phyloP scores from a whole-genome alignment of 1,284 basidiomycete species.

The Tylopilus orsonianus region DNA sequence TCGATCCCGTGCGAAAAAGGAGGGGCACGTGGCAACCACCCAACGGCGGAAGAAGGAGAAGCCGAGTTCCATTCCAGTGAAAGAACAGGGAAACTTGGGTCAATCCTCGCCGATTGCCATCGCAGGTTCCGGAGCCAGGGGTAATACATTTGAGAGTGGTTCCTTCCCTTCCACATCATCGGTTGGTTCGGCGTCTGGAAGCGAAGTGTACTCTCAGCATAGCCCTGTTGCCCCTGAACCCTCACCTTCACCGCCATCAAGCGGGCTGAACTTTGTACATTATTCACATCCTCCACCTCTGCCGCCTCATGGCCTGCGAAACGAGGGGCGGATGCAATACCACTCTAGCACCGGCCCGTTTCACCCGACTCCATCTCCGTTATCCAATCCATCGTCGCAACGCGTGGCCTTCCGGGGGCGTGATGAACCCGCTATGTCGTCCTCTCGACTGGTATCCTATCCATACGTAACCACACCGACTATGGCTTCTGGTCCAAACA shows the following conservation, averaged over 20 bases:
- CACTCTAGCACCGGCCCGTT: constrained; percentile 23
- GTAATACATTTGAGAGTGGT: constrained; percentile 45
- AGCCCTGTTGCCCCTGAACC: constrained; percentile 41
- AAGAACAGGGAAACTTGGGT: constrained; percentile 35
- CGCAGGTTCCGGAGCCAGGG: constrained; percentile 35
- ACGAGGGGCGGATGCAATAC: constrained; percentile 29
- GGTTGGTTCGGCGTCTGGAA: constrained; percentile 50
- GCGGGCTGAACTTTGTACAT: constrained; percentile 52
- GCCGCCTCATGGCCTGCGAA: constrained; percentile 28
- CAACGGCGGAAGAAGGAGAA: constrained; percentile 49
- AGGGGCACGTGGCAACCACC: constrained; percentile 47
- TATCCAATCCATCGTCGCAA: constrained; percentile 42
- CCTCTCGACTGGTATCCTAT: constrained; percentile 32
- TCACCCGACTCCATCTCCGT: constrained; percentile 43
- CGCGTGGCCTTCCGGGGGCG: constrained; percentile 27
- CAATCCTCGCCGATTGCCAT: constrained; percentile 41
- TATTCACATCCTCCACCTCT: constrained; percentile 39
- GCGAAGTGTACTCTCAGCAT: constrained; percentile 53
- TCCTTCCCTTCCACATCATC: constrained; percentile 52
- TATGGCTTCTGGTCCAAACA: constrained; percentile 21
- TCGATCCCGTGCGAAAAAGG: constrained; percentile 80
- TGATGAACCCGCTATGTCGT: constrained; percentile 22
- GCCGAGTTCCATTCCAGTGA: constrained; percentile 25
- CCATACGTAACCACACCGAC: constrained; percentile 36
- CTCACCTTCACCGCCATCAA: constrained; percentile 61